Base-by-base conservation (phyloP, 139 green algal genomes). In the Chlamydomonas sphaeroides region DNA sequence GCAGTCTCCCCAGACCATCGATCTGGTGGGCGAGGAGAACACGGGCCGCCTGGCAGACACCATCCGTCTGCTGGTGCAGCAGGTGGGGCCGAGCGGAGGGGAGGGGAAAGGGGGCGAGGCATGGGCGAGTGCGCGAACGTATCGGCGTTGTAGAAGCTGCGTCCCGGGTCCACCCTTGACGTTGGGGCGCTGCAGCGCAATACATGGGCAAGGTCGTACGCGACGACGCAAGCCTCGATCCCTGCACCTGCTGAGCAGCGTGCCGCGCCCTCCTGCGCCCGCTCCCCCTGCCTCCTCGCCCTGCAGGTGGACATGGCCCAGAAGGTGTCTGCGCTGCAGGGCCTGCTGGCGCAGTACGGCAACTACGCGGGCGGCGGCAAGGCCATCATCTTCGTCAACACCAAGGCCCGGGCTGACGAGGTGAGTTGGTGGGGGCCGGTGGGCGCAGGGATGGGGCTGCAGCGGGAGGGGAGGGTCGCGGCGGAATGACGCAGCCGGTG, bases 331-430 rank as follows among this genome's bases (percentile, higher is more conserved):
- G 88, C 98, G 38, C 88, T 99, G 42, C 85, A 94, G 41, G 96
- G 99, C 88, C 69, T 98, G 48, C 92, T 99, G 35, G 33, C 59
- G 38, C 45, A 63, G 74, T 80, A 80, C 74, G 74, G 76, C 63
- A 73, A 73, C 42, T 45, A 53, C 7, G 65, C 48, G 0, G 41
- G 75, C 25, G 91, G 89, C 57, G 94, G 94, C 84, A 97, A 97
- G 79, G 91, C 93, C 80, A 99, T 99, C 68, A 89, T 99, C 2
- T 99, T 99, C 88, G 95, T 94, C 3, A 94, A 98, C 72, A 99
- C 97, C 78, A 99, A 99, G 92, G 74, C 41, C 18, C 45, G 33
- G 23, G 92, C 91, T 33, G 93, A 98, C 73, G 95, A 98, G 86
- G n/a, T n/a, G n/a, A n/a, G n/a, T n/a, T n/a, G n/a, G n/a, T n/a